Percentiles rank a stretch among this genome's conserved stretches.
phyloP scores from a whole-genome alignment of 2,329 filamentous ascomycete genomes.

The Gliomastix tumulicola region DNA sequence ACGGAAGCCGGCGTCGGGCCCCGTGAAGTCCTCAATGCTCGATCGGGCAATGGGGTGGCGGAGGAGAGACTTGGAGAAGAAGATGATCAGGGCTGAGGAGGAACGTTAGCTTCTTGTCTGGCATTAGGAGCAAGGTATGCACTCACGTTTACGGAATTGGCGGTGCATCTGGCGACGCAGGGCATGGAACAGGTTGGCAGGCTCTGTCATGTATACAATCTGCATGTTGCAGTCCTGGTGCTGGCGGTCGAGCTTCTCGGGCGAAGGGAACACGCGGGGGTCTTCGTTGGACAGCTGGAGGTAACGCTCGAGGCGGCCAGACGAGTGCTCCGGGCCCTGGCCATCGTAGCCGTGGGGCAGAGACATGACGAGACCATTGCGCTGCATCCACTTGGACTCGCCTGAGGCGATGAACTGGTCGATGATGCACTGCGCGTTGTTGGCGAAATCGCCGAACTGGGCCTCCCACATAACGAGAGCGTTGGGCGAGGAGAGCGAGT shows the following conservation, averaged over 20 bases:
- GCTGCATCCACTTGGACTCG: conserved; percentile 97
- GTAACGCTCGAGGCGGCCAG: conserved; percentile 93
- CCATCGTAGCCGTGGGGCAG: conserved; percentile 97
- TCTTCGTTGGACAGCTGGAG: conserved; percentile 97
- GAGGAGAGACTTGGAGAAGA: conserved; percentile 97
- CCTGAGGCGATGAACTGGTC: conserved; percentile 98
- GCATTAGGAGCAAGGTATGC: background rate
- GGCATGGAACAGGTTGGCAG: conserved; percentile 91
- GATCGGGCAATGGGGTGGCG: conserved; percentile 91
- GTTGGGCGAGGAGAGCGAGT: conserved; percentile 93
- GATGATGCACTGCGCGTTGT: conserved; percentile 97
- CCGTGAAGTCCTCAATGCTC: conserved; percentile 81
- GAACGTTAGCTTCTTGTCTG: background rate
- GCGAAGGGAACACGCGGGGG: conserved; percentile 80
- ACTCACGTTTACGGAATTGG: conserved; percentile 96
- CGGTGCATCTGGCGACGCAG: conserved; percentile 96
- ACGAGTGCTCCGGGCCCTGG: conserved; percentile 97
- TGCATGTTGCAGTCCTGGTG: conserved; percentile 99
- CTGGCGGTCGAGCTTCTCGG: conserved; percentile 87
- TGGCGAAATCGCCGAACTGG: conserved; percentile 98
- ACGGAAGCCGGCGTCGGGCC: conserved; percentile 78
- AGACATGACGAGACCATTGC: conserved; percentile 91
- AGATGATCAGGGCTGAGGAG: conserved; percentile 74
- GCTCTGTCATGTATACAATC: conserved; percentile 93
- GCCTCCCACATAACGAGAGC: conserved; percentile 99